Evolutionary conservation across 2,329 filamentous ascomycete species (phyloP), one percentile per base, ranked within the genome.

Genomic region (Hypomyces rosellus): DNA sequence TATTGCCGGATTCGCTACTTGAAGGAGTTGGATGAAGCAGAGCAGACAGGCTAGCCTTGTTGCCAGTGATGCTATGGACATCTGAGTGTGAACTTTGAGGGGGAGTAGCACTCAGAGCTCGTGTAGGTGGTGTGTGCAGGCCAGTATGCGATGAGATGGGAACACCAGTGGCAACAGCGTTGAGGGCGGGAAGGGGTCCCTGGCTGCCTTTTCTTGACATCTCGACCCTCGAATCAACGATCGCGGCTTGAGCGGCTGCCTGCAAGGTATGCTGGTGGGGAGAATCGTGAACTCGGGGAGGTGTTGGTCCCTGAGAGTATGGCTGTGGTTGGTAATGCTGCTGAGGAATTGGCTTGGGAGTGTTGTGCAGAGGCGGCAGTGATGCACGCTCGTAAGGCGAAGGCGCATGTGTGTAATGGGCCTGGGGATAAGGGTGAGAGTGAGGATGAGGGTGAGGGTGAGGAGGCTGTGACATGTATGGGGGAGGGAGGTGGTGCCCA

Each of bases 21-120:
- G 72, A 60, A 2, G 72, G 67, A 2, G 73, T 73, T 2, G 78
- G 73, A 59, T 81, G 77, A n/a, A 77, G 65, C 8, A 80, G 66
- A 14, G 72, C 71, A 7, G 75, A 74, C 5, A 80, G 59, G 59
- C 71, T 76, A 3, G 74, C 69, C 65, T 69, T 76, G 62, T 71
- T 53, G 37, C 51, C 53, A 30, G 50, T 55, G 9, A 54, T 34
- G 37, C 57, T 56, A 15, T 58, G 54, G 18, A 61, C 53, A 8
- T 72, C 67, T 3, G 68, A 62, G 49, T 72, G 66, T 5, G 67
- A 67, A 50, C 65, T 69, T 43, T 71, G 68, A 1, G 74, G 73
- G 4, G 77, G 77, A 37, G 74, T 78, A 11, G 69, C 66, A n/a
- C 76, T 78, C 45, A 72, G 60, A 3, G 70, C 63, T n/a, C 76